Conservation (phyloP, 2,329 filamentous ascomycete genomes). For the Colletotrichum aenigma region DNA sequence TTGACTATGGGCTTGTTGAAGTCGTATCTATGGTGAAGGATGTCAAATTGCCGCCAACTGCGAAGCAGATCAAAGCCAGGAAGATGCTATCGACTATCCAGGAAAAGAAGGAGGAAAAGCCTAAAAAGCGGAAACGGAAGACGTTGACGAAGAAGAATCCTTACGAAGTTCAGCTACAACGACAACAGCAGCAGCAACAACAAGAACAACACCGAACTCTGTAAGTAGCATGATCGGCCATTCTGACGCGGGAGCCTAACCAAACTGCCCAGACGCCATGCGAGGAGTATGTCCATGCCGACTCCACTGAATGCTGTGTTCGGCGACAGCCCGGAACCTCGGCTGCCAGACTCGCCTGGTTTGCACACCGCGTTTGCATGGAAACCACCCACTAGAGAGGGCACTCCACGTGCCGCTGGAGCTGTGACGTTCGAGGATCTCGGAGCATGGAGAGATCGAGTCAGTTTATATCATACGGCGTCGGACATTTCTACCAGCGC, state of each 20-base stretch:
- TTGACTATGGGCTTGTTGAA: neutral
- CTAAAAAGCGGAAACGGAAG: neutral
- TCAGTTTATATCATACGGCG: neutral
- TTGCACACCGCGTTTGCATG: neutral
- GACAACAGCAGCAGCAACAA: neutral
- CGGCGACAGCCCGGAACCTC: neutral
- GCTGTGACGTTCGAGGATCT: neutral
- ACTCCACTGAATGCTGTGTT: neutral
- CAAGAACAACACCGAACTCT: neutral
- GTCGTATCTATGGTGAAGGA: neutral
- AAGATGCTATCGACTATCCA: neutral
- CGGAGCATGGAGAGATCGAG: neutral
- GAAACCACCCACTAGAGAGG: conserved; percentile 4
- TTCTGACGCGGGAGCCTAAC: neutral
- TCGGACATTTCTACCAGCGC: conserved; percentile 5
- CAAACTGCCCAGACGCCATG: neutral
- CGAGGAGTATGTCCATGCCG: conserved; percentile 13
- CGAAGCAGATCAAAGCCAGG: neutral
- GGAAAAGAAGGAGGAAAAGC: neutral
- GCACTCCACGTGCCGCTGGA: neutral
- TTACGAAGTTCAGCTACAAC: neutral
- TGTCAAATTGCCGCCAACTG: neutral
- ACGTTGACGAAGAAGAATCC: conserved; percentile 1
- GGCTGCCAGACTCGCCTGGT: neutral
- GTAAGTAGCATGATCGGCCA: neutral